A percentile compares a stretch with the other conserved stretches of the same genome.
phyloP scores from a whole-genome alignment of 371 early-diverging fungal species.

The Aphelidium insulamus region DNA sequence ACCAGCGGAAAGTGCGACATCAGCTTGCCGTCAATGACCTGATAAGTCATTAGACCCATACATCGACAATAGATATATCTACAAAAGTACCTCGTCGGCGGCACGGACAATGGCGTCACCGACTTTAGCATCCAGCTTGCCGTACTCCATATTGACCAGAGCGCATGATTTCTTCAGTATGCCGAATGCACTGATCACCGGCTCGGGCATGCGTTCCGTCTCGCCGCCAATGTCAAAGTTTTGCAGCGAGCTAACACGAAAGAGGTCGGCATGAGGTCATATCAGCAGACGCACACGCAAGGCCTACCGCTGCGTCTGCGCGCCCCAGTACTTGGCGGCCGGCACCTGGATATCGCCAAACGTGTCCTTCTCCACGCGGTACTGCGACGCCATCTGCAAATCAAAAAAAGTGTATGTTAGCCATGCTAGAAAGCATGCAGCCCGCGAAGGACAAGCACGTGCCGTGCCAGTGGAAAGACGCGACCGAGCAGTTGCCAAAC shows the following conservation, averaged over 20 bases:
- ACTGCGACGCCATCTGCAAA: constrained; percentile 15
- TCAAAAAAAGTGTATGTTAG: no score
- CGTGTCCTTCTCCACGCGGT: constrained; percentile 68
- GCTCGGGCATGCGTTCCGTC: constrained; percentile 78
- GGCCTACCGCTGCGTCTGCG: constrained; percentile 75
- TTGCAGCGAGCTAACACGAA: constrained; percentile 33
- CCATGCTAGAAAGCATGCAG: no score
- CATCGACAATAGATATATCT: background rate
- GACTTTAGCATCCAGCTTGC: constrained; percentile 43
- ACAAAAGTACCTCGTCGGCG: constrained; percentile 34
- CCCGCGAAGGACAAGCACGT: no score
- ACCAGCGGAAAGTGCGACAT: constrained; percentile 84
- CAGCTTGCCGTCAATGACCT: constrained; percentile 68
- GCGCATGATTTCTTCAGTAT: constrained; percentile 83
- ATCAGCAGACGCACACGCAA: background rate
- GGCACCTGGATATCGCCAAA: constrained; percentile 87
- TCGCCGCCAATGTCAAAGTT: constrained; percentile 90
- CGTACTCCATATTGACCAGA: constrained; percentile 65
- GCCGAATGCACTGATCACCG: constrained; percentile 78
- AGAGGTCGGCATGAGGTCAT: background rate
- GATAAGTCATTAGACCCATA: background rate
- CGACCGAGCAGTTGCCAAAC: no score
- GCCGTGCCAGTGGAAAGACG: no score
- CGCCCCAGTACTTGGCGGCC: constrained; percentile 82
- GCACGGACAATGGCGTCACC: constrained; percentile 71